Conservation (phyloP, 1,284 basidiomycete species). For the Ustilago lituana region DNA sequence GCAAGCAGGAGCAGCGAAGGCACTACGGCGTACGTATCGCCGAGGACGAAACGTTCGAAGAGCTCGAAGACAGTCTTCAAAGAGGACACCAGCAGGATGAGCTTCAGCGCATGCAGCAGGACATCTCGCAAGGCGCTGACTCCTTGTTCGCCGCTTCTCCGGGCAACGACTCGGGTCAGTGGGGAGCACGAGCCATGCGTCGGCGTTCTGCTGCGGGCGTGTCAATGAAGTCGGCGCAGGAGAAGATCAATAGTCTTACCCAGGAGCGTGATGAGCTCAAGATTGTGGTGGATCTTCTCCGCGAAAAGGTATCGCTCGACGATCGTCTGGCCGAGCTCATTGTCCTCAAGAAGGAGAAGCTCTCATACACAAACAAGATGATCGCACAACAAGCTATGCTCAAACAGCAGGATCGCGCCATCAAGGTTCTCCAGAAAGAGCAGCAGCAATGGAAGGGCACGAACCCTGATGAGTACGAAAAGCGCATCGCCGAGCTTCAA, state of each 20-base stretch:
- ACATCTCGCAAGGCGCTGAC: conserved; percentile 49
- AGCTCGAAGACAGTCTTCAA: conserved; percentile 52
- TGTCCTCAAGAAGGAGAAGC: conserved; percentile 60
- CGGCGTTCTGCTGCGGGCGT: conserved; percentile 57
- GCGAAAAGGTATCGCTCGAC: conserved; percentile 61
- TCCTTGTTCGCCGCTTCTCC: conserved; percentile 36
- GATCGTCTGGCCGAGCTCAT: conserved; percentile 60
- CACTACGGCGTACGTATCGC: conserved; percentile 51
- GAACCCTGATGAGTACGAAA: conserved; percentile 32
- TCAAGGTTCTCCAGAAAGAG: conserved; percentile 60
- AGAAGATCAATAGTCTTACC: conserved; percentile 62
- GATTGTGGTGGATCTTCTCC: conserved; percentile 63
- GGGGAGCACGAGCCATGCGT: conserved; percentile 58
- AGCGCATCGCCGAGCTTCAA: conserved; percentile 43
- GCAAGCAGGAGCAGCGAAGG: conserved; percentile 47
- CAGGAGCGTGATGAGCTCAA: conserved; percentile 65
- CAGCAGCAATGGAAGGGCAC: conserved; percentile 55
- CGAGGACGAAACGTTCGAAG: conserved; percentile 49
- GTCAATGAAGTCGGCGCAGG: conserved; percentile 61
- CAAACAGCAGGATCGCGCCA: conserved; percentile 61
- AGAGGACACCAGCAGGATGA: conserved; percentile 42
- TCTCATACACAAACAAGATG: conserved; percentile 59
- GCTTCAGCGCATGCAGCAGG: conserved; percentile 47
- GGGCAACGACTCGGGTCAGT: conserved; percentile 49
- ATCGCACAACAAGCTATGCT: conserved; percentile 59